phyloP scores from a whole-genome alignment of 2,329 filamentous ascomycete species.

The Cadophora malorum region DNA sequence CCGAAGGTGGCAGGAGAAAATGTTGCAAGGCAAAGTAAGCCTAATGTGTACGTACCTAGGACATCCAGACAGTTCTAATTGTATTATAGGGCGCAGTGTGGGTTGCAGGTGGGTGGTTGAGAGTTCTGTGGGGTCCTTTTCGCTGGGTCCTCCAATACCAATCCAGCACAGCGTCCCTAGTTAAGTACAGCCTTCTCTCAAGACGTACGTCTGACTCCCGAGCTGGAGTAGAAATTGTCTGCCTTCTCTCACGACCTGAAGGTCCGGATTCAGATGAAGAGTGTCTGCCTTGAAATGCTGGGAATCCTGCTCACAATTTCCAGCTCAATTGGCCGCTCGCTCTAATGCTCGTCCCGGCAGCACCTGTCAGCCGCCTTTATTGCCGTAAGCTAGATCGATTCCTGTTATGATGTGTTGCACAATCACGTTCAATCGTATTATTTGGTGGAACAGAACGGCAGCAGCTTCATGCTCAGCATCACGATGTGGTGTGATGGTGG shows the following conservation, averaged over 20 bases:
- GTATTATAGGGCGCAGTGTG: background rate
- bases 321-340: conserved; percentile 8
- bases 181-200: conserved; percentile 27
- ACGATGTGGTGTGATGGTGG: conserved; percentile 9
- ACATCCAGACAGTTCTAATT: background rate
- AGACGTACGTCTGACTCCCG: conserved; percentile 23
- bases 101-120: background rate
- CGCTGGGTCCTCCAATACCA: conserved; percentile 8
- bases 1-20: background rate
- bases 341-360: conserved; percentile 14
- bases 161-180: background rate
- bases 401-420: conserved; percentile 30
- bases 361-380: conserved; percentile 32
- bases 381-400: conserved; percentile 29
- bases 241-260: background rate
- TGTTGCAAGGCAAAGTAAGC: background rate
- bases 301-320: conserved; percentile 2
- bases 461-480: conserved; percentile 7
- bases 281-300: conserved; percentile 17
- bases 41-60: background rate
- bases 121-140: background rate
- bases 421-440: conserved; percentile 27
- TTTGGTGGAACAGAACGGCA: conserved; percentile 27
- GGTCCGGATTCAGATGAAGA: background rate
- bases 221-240: conserved; percentile 3